Conservation (phyloP, 2,329 filamentous ascomycete species). For the Verticillium dahliae region DNA sequence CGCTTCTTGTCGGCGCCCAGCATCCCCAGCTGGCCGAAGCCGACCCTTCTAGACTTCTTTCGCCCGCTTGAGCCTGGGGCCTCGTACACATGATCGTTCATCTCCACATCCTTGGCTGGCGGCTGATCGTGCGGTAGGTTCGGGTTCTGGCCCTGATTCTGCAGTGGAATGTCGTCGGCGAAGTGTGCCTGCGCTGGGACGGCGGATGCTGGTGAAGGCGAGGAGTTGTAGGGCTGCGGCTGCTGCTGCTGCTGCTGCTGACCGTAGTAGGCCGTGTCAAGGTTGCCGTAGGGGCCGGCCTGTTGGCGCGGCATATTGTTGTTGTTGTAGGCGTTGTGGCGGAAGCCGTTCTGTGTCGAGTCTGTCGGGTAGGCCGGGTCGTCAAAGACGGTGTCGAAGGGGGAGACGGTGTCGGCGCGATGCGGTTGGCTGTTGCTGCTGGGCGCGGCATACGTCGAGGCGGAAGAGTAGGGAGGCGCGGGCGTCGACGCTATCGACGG, state of each 20-base stretch:
- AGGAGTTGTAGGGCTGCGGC: conserved; percentile 20
- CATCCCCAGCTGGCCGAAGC: conserved; percentile 56
- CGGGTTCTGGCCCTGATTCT: conserved; percentile 29
- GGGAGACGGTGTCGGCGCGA: conserved; percentile 37
- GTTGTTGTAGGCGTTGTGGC: conserved; percentile 17
- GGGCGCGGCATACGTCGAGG: conserved; percentile 5
- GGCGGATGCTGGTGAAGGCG: conserved; percentile 22
- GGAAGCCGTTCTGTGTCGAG: conserved; percentile 20
- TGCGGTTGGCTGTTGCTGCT: conserved; percentile 19
- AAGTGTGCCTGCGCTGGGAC: conserved; percentile 19
- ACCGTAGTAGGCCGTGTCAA: conserved; percentile 54
- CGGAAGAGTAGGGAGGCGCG: conserved; percentile 27
- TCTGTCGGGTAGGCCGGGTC: conserved; percentile 58
- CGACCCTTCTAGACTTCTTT: conserved; percentile 34
- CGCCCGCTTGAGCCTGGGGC: conserved; percentile 21
- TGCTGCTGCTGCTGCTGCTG: neutral
- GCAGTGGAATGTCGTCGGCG: conserved; percentile 51
- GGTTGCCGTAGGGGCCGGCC: conserved; percentile 22
- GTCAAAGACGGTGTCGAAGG: conserved; percentile 62
- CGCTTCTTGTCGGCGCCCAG: conserved; percentile 46
- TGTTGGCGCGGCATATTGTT: conserved; percentile 19
- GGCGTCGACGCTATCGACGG: conserved; percentile 33
- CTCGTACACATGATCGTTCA: conserved; percentile 57
- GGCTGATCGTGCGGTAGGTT: neutral
- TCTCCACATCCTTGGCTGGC: conserved; percentile 31